Evolutionary conservation across 768 basidiomycete genomes (phyloP).

Genomic region (Harrya chromipes): DNA sequence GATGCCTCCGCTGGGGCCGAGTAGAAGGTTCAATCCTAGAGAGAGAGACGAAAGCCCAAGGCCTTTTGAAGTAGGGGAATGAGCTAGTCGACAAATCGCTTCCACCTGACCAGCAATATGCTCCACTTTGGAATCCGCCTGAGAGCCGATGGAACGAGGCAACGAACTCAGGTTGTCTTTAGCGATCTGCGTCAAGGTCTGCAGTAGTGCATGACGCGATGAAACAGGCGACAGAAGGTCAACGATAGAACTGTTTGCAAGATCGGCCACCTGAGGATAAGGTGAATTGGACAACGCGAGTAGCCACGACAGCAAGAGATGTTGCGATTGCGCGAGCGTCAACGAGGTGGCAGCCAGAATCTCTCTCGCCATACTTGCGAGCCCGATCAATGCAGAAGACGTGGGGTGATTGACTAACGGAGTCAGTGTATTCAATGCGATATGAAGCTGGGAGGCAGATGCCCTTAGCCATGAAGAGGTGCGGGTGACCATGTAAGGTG

Average conservation of each 20-base stretch:
- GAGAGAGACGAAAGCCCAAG: slow-evolving; percentile 43
- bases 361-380: slow-evolving; percentile 52
- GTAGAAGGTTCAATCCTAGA: slow-evolving; percentile 53
- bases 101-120: slow-evolving; percentile 66
- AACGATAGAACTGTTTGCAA: slow-evolving; percentile 47
- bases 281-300: slow-evolving; percentile 67
- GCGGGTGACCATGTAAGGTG: slow-evolving; percentile 51
- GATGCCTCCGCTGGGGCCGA: slow-evolving; percentile 80
- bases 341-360: slow-evolving; percentile 55
- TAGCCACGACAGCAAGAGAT: slow-evolving; percentile 67
- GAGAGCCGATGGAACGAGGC: slow-evolving; percentile 67
- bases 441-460: slow-evolving; percentile 78
- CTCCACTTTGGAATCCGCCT: slow-evolving; percentile 71
- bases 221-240: slow-evolving; percentile 43
- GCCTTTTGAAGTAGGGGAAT: slow-evolving; percentile 13
- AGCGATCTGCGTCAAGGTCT: slow-evolving; percentile 60
- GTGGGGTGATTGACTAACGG: slow-evolving; percentile 71
- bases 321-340: slow-evolving; percentile 65
- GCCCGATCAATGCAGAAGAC: slow-evolving; percentile 55
- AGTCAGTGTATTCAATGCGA: slow-evolving; percentile 75
- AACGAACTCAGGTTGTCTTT: slow-evolving; percentile 63
- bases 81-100: slow-evolving; percentile 58
- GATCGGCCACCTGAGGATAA: slow-evolving; percentile 48
- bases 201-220: slow-evolving; percentile 46
- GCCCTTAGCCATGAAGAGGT: slow-evolving; percentile 77